Percentiles rank a stretch among this genome's conserved stretches.
Conservation (phyloP, 345 rosid species). For the Geranium rotundifolium region DNA sequence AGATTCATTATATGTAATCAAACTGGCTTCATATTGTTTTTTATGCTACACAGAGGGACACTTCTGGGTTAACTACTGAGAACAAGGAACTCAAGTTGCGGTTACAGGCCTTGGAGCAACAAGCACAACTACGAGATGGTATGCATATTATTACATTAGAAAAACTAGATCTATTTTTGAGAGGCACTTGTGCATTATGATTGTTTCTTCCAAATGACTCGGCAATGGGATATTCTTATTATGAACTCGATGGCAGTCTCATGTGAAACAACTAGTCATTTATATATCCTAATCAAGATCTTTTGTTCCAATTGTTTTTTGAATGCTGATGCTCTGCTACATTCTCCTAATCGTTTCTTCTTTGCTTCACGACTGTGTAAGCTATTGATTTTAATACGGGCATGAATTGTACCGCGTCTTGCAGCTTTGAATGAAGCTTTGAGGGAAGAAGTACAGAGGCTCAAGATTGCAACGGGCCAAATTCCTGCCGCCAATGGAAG, state of each 20-base stretch:
- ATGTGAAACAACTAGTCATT: neutral
- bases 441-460: constrained; percentile 84
- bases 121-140: constrained; percentile 71
- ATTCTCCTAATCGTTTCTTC: neutral
- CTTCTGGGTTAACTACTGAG: constrained; percentile 47
- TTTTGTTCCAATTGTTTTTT: neutral
- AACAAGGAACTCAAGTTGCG: constrained; percentile 67
- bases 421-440: constrained; percentile 77
- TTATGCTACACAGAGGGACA: constrained; percentile 43
- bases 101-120: constrained; percentile 66
- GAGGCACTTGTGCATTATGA: neutral
- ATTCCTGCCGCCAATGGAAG: constrained; percentile 47
- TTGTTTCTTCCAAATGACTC: neutral
- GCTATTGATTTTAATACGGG: constrained; percentile 20
- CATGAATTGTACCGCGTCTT: neutral
- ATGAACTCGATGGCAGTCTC: neutral
- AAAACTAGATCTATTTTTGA: neutral
- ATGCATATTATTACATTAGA: constrained; percentile 2
- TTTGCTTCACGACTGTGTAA: constrained; percentile 18
- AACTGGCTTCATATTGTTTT: neutral
- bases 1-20: neutral
- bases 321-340: neutral
- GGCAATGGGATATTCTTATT: too few relatives aligned
- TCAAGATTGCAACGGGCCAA: constrained; percentile 68
- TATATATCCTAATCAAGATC: neutral